Evolutionary conservation across 2,329 filamentous ascomycete species (phyloP), one percentile per base, ranked within the genome.

Genomic region (Cryphonectria radicalis): DNA sequence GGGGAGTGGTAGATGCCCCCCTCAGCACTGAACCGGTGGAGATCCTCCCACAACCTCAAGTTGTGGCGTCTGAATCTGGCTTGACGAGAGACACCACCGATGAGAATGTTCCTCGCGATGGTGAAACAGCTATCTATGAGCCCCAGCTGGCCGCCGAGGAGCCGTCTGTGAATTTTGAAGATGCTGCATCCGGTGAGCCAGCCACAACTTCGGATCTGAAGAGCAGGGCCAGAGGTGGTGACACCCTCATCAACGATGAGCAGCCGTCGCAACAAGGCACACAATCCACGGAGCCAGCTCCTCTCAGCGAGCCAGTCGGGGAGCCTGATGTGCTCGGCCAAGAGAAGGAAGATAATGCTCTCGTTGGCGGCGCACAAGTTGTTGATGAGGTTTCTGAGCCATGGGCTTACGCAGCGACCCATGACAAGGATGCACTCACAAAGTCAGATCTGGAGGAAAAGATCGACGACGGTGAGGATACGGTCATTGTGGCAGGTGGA

Each of bases 381-480:
- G 46, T 57, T 63, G 65, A 69, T 35, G 64, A 63, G 43, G 42
- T 62, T 10, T 66, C 50, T 42, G 68, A 69, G 68, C 68, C 68
- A 11, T 53, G 37, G 63, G 13, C 68, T 62, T 55, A 55, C 19
- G 67, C 37, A 7, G 67, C 67, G 11, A 19, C 42, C 17, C 59
- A 28, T 57, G 53, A 10, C 67, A 70, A 50, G 28, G 43, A 50
- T 6, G 43, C 25, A 22, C 22, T 71, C 14, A 25, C 66, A 19
- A 67, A 66, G 28, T 63, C 69, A 40, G 46, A 69, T 14, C 50
- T 57, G 55, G 63, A 65, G 1, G 55, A 17, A 40, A 63, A 63
- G 40, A 4, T 65, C 14, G 66, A 72, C 13, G 66, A 67, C n/a
- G 42, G 43, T 22, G 57, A 57, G 11, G 70, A 68, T n/a, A 46